Base-by-base conservation (phyloP, 2,329 filamentous ascomycete genomes). In the Leptographium wingfieldii region DNA sequence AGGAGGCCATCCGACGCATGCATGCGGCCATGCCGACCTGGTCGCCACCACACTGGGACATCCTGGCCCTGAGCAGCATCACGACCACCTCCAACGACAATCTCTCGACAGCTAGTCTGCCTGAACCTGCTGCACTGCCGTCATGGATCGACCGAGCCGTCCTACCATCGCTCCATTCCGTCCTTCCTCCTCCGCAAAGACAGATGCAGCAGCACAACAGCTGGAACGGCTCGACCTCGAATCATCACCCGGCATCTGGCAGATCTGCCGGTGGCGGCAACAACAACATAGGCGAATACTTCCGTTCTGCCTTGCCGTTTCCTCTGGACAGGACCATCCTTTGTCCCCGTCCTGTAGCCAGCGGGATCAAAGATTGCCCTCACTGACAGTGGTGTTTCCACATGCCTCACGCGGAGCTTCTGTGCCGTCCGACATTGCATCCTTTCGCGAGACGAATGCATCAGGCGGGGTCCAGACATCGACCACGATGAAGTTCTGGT, bases 11-110 rank as follows among this genome's bases (percentile, higher is more conserved):
- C 58, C 48, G 53, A 0, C 60, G 60, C 1, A 56, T 64, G 22
- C 54, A 48, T 11, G 38, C 35, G 0, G 29, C 40, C 7, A 33
- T 27, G 4, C 68, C 70, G 0, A 61, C 62, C 16, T 75, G 72
- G 70, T 66, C 52, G 14, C 68, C 72, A 6, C 71, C 72, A 2
- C 63, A 61, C 3, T 78, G 75, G 73, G 67, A 66, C 31, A 72
- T 78, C 60, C 63, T 72, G 59, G 69, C 70, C 2, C 63, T 69
- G 46, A 61, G 43, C 43, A 27, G 25, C 48, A 53, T 29, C 55
- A 57, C 27, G 40, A 49, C n/a, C 40, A 49, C 9, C 40, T 35
- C 14, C 55, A 33, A 5, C 14, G 3, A 14, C 51, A 6, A 4
- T 19, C 22, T 4, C 22, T 3, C 22, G 9, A 14, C 48, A 12